Percentiles rank a stretch among this genome's conserved stretches.
phyloP scores from a whole-genome alignment of 345 rosid genomes.

The Physaria fendleri region DNA sequence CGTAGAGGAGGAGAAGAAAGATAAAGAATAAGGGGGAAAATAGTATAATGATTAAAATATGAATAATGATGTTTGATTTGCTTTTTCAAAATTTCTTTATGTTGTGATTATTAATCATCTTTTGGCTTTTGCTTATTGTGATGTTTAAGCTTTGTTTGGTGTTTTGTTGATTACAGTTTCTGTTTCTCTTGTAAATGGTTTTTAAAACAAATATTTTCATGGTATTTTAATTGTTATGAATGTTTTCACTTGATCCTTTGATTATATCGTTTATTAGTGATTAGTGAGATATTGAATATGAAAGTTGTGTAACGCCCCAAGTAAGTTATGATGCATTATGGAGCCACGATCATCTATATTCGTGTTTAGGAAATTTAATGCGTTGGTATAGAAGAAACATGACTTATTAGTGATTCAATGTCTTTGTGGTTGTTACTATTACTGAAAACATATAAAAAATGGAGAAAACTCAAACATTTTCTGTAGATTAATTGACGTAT shows the following conservation, averaged over 20 bases:
- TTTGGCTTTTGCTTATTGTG: constrained; percentile 32
- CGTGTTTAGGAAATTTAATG: background rate
- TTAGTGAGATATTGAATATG: background rate
- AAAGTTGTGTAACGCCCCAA: background rate
- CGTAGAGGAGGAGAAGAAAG: constrained; percentile 42
- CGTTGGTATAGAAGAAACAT: background rate
- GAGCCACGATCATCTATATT: no score
- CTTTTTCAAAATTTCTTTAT: background rate
- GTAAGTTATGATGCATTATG: background rate
- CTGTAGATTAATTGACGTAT: background rate
- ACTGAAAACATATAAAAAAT: background rate
- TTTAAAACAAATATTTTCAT: background rate
- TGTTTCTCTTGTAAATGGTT: constrained; percentile 5
- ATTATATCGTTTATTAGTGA: background rate
- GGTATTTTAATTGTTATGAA: constrained; percentile 12
- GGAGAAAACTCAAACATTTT: background rate
- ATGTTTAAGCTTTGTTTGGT: constrained; percentile 18
- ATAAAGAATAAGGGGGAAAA: constrained; percentile 23
- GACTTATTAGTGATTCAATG: background rate
- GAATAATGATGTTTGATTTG: constrained; percentile 11
- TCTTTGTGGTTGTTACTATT: background rate
- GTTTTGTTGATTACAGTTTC: constrained; percentile 7
- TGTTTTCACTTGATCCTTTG: background rate
- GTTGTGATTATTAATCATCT: constrained; percentile 14
- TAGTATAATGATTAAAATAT: background rate